Conservation (phyloP, 2,329 filamentous ascomycete species). For the Aspergillus fructus region DNA sequence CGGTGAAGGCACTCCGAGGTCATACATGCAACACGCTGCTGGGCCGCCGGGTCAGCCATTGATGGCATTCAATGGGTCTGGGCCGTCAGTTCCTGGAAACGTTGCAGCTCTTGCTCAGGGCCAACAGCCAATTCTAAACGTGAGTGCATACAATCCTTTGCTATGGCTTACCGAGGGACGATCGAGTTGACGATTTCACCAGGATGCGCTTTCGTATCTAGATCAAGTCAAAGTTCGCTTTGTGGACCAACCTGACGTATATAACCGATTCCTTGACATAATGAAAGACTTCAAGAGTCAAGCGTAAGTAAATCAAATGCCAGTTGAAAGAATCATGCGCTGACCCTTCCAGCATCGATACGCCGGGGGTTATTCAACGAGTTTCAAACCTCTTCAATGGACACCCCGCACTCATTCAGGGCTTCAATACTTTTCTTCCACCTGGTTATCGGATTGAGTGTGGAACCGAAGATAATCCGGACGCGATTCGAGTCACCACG, state of each 20-base stretch:
- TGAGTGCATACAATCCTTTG: slow-evolving; percentile 37
- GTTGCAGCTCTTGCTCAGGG: slow-evolving; percentile 67
- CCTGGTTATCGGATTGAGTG: slow-evolving; percentile 97
- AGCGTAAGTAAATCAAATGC: slow-evolving; percentile 61
- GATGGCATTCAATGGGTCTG: slow-evolving; percentile 48
- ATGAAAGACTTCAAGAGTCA: slow-evolving; percentile 99
- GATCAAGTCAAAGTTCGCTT: slow-evolving; percentile 99
- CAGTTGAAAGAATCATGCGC: slow-evolving; percentile 1
- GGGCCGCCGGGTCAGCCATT: slow-evolving; percentile 55
- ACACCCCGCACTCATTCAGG: slow-evolving; percentile 92
- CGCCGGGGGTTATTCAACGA: slow-evolving; percentile 92
- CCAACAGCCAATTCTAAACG: slow-evolving; percentile 78
- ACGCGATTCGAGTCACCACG: slow-evolving; percentile 93
- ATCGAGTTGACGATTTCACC: slow-evolving; percentile 33
- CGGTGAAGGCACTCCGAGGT: slow-evolving; percentile 53
- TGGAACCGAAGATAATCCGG: slow-evolving; percentile 87
- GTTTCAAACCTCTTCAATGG: slow-evolving; percentile 95
- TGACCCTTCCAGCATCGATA: slow-evolving; percentile 69
- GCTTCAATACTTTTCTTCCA: slow-evolving; percentile 96
- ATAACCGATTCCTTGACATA: slow-evolving; percentile 94
- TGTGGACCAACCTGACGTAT: slow-evolving; percentile 93
- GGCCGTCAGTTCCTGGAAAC: slow-evolving; percentile 48
- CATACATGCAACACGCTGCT: slow-evolving; percentile 62
- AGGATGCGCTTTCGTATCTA: slow-evolving; percentile 88
- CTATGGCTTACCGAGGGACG: background rate